Percentiles rank a stretch among this genome's conserved stretches.
Conservation (phyloP, 1,139 yeast genomes). For the Groenewaldozyma sp. region DNA sequence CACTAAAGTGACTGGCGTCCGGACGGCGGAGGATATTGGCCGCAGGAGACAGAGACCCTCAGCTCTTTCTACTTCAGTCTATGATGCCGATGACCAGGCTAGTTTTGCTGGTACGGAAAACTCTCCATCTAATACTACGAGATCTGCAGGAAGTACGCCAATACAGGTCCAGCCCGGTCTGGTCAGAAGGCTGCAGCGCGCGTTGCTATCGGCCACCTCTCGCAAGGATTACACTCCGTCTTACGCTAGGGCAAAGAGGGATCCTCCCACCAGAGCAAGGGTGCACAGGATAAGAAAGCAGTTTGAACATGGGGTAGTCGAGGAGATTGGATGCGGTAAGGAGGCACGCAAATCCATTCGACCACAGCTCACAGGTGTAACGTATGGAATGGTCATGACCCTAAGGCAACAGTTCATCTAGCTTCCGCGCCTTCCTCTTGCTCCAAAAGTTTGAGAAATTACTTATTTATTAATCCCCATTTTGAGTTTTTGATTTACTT, state of each 20-base stretch:
- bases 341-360: conserved; percentile 3
- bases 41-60: not conserved
- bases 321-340: conserved; percentile 1
- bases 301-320: conserved; percentile 16
- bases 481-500: too few relatives aligned
- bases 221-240: not conserved
- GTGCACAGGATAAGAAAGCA: conserved; percentile 18
- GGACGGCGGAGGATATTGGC: not conserved
- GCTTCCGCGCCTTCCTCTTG: not conserved
- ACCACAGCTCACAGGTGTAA: conserved; percentile 12
- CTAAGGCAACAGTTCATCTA: conserved; percentile 17
- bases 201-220: conserved; percentile 1
- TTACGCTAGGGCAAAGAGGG: conserved; percentile 7
- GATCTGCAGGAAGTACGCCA: not conserved
- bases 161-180: conserved; percentile 14
- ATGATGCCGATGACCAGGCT: too few relatives aligned
- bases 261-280: conserved; percentile 22
- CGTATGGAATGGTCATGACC: conserved; percentile 13
- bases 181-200: conserved; percentile 1
- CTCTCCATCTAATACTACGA: not conserved
- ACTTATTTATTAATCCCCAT: conserved; percentile 2
- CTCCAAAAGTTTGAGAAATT: not conserved
- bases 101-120: not conserved
- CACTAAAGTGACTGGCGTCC: too few relatives aligned
- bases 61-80: not conserved